phyloP scores from a whole-genome alignment of 2,329 filamentous ascomycete species.

The Rhexocercosporidium sp. region DNA sequence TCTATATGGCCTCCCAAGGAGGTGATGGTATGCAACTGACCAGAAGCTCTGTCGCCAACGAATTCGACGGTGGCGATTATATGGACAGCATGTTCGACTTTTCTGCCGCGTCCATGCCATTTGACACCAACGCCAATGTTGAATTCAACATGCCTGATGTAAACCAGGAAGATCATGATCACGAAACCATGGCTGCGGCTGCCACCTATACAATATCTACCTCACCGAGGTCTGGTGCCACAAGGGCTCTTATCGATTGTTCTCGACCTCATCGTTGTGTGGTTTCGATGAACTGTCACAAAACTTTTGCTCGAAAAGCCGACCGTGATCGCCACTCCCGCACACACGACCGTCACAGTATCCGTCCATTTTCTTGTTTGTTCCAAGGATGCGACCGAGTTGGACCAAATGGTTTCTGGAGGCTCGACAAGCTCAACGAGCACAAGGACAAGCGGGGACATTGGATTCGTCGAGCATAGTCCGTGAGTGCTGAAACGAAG shows the following conservation, averaged over 20 bases:
- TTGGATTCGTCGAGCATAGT: not conserved
- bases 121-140: no score
- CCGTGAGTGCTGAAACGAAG: not conserved
- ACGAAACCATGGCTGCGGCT: not conserved
- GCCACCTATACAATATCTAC: not conserved
- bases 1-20: no score
- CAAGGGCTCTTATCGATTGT: not conserved
- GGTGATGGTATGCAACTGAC: not conserved
- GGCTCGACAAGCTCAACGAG: not conserved
- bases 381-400: not conserved
- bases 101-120: not conserved
- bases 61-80: not conserved
- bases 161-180: not conserved
- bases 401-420: not conserved
- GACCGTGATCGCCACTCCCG: not conserved
- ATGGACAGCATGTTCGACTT: not conserved
- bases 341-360: not conserved
- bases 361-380: not conserved
- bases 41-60: not conserved
- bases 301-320: not conserved
- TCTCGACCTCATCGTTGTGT: not conserved
- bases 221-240: not conserved
- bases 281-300: not conserved
- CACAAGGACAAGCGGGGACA: not conserved
- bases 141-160: not conserved